Evolutionary conservation across 2,329 filamentous ascomycete genomes (phyloP).

Genomic region (Aspergillus sp.): DNA sequence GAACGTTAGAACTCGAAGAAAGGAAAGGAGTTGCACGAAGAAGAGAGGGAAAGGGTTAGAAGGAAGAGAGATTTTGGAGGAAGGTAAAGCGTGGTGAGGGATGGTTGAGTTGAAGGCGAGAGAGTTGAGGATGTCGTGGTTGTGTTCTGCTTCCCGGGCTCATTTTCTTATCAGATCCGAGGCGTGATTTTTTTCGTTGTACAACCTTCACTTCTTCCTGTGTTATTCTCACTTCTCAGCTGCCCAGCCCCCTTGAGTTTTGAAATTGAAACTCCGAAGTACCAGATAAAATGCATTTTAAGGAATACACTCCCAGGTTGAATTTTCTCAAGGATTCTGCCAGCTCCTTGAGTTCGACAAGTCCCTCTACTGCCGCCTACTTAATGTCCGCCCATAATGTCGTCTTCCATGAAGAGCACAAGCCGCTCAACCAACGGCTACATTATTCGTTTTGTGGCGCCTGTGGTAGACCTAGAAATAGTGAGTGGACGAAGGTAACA

Average conservation of each 20-base stretch:
- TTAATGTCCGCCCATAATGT: slow-evolving; percentile 39
- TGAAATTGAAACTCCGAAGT: neutral
- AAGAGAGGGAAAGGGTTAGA: neutral
- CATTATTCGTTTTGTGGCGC: slow-evolving; percentile 37
- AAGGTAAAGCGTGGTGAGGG: neutral
- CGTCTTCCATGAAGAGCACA: slow-evolving; percentile 35
- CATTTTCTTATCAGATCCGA: slow-evolving; percentile 10
- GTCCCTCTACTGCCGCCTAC: slow-evolving; percentile 44
- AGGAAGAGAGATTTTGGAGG: neutral
- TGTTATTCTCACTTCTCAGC: neutral
- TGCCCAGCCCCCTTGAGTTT: neutral
- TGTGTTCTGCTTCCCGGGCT: slow-evolving; percentile 5
- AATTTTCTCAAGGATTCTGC: slow-evolving; percentile 40
- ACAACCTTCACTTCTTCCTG: neutral
- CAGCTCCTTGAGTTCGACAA: slow-evolving; percentile 28
- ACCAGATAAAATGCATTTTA: slow-evolving; percentile 20
- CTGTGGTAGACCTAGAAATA: slow-evolving; percentile 40
- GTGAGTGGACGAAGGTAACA: slow-evolving; percentile 30
- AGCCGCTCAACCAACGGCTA: slow-evolving; percentile 31
- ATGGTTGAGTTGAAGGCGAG: slow-evolving; percentile 7
- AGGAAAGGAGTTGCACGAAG: neutral
- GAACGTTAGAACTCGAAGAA: neutral
- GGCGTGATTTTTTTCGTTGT: neutral
- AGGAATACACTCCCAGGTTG: slow-evolving; percentile 27
- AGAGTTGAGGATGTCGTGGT: slow-evolving; percentile 4